Evolutionary conservation across 768 basidiomycete genomes (phyloP), one percentile per base, ranked within the genome.

Genomic region (Dentipellis sp.): DNA sequence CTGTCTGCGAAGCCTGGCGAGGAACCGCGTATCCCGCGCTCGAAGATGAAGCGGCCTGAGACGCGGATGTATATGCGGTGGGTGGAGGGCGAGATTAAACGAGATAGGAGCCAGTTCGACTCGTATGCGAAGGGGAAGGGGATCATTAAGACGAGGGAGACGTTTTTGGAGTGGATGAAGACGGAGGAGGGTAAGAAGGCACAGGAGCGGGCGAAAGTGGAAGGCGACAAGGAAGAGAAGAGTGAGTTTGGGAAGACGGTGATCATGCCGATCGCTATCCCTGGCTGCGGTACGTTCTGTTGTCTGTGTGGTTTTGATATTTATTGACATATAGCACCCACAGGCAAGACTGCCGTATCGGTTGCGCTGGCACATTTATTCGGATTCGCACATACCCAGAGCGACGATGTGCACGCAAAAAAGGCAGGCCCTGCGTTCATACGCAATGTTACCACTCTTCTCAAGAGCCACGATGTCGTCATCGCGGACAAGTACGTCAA

Each of bases 361-460:
- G 74, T 97, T 16, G 92, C 91, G 1, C 78, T 98, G 16, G 61
- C 76, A 2, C 77, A 86, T 53, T 77, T 99, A 2, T 97, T 94
- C 64, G 80, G 78, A 0, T 95, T 92, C 58, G 93, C 79, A 1
- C 97, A 98, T 67, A 92, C 90, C 0, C 97, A 98, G 67, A 91
- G 88, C 64, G 97, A 99, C 67, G 91, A 98, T 64, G 78, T 97
- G 4, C 73, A 76, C 40, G 78, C 68, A 38, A 97, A 93, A 72
- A 92, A 86, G 67, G 53, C 86, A 1, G 91, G 77, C 0, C 76
- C 83, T 0, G 58, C 67, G 2, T 95, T 95, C 67, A 65, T 91
- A 54, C 83, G 75, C 66, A 94, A 90, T 57, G 88, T 97, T 39
- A 64, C 71, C 12, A 66, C 73, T 0, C 75, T 88, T 1, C 73